Evolutionary conservation across 164 flowering plant genomes (phyloP).

Genomic region (Umbilicus rupestris): DNA sequence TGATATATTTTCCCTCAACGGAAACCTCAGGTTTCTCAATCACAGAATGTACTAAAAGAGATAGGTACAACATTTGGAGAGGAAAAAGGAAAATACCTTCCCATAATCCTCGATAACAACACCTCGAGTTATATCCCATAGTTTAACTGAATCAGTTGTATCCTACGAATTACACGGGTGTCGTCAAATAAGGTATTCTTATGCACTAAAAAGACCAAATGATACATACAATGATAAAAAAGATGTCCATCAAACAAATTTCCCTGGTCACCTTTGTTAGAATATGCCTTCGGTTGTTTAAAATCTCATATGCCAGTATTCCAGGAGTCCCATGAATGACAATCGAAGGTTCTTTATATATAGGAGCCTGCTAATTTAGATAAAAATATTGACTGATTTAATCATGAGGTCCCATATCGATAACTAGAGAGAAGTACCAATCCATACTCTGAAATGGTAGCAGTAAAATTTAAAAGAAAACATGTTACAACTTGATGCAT

Average conservation of each 20-base stretch:
- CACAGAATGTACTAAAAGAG: not conserved
- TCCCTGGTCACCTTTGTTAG: conserved; percentile 62
- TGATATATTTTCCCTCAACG: not conserved
- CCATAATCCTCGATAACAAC: conserved; percentile 86
- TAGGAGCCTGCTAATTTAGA: conserved; percentile 53
- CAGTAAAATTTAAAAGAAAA: not conserved
- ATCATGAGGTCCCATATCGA: not conserved
- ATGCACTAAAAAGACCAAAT: not conserved
- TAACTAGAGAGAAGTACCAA: not conserved
- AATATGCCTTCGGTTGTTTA: conserved; percentile 87
- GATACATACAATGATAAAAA: not conserved
- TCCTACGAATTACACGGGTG: conserved; percentile 35
- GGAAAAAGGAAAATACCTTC: conserved; percentile 34
- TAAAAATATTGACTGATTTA: not conserved
- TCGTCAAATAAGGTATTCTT: not conserved
- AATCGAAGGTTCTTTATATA: conserved; percentile 56
- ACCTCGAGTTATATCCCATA: conserved; percentile 95
- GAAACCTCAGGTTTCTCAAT: not conserved
- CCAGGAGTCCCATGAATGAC: conserved; percentile 73
- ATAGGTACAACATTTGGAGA: not conserved
- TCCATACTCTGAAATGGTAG: not conserved
- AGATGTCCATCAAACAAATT: not conserved
- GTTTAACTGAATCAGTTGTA: conserved; percentile 73
- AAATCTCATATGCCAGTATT: conserved; percentile 86
- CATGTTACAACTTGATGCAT: not conserved